Percentiles rank a stretch among this genome's conserved stretches.
These are phyloP conservation scores for Olyra latifolia DNA, from an alignment of 176 grass and related monocot genomes.

Conservation along the genomic window DNA sequence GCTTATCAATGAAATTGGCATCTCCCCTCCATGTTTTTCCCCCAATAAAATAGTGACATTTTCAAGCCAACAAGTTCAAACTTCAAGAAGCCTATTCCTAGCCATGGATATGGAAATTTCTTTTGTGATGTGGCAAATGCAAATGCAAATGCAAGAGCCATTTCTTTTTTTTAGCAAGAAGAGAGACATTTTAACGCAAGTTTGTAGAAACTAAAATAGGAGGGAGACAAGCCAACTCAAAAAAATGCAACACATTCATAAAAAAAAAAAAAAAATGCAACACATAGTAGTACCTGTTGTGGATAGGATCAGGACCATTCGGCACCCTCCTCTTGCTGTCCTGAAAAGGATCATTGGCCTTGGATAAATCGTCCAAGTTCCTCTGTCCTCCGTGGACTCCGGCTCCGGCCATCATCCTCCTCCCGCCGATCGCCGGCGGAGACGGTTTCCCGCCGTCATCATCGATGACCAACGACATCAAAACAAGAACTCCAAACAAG, in stretches of 20 bases:
- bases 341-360: constrained; percentile 41
- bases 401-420: constrained; percentile 39
- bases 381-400: constrained; percentile 2
- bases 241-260: constrained; percentile 7
- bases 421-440: constrained; percentile 35
- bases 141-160: background rate
- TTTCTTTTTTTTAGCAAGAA: background rate
- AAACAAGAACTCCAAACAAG: constrained; percentile 46
- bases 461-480: constrained; percentile 45
- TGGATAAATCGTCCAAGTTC: constrained; percentile 38
- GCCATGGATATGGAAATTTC: background rate
- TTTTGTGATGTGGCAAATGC: background rate
- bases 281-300: constrained; percentile 67
- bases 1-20: no score
- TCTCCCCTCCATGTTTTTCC: no score
- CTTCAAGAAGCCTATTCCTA: constrained; percentile 26
- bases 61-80: background rate
- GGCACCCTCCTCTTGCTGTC: constrained; percentile 75
- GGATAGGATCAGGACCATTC: constrained; percentile 93
- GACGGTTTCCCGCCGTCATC: constrained; percentile 1
- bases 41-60: background rate
- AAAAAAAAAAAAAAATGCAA: constrained; percentile 20
- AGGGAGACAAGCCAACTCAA: background rate
- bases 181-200: background rate
- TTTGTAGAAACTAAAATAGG: background rate